phyloP scores from a whole-genome alignment of 495 filamentous ascomycete species.

The Annulohypoxylon maeteangense region DNA sequence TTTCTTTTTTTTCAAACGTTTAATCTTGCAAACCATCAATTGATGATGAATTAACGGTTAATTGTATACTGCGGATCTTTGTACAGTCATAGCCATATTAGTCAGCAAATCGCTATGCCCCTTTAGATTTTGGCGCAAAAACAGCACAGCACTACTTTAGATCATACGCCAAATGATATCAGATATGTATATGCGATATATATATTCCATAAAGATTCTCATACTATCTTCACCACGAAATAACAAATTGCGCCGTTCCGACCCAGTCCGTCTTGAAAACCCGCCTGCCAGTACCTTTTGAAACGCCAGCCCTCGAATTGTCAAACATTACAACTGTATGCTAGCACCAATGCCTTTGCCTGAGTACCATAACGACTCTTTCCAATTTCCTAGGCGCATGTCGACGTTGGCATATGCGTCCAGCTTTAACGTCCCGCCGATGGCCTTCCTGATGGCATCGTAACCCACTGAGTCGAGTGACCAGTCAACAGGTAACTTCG shows the following conservation, averaged over 20 bases:
- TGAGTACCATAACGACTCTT: conserved; percentile 72
- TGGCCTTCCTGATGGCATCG: conserved; percentile 78
- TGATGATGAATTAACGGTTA: too few relatives aligned
- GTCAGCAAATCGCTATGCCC: conserved; percentile 3
- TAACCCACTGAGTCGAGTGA: conserved; percentile 81
- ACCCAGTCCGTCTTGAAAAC: background rate
- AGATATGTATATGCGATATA: conserved; percentile 1
- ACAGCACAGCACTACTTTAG: background rate
- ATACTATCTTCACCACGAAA: conserved; percentile 8
- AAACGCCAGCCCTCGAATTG: conserved; percentile 23
- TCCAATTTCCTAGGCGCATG: conserved; percentile 77
- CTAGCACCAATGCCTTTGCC: conserved; percentile 80
- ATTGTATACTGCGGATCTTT: too few relatives aligned
- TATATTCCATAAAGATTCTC: background rate
- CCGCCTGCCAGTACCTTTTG: conserved; percentile 7
- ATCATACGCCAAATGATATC: background rate
- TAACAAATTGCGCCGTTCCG: conserved; percentile 20
- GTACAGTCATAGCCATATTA: too few relatives aligned
- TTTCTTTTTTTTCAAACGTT: too few relatives aligned
- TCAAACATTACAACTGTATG: conserved; percentile 65
- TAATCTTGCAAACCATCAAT: too few relatives aligned
- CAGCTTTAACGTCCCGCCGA: conserved; percentile 83
- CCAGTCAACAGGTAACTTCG: conserved; percentile 83
- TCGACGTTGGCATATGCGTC: conserved; percentile 80
- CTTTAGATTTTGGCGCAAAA: background rate